Conservation (phyloP, 352 stramenopile genomes). For the Pythium apleroticum region DNA sequence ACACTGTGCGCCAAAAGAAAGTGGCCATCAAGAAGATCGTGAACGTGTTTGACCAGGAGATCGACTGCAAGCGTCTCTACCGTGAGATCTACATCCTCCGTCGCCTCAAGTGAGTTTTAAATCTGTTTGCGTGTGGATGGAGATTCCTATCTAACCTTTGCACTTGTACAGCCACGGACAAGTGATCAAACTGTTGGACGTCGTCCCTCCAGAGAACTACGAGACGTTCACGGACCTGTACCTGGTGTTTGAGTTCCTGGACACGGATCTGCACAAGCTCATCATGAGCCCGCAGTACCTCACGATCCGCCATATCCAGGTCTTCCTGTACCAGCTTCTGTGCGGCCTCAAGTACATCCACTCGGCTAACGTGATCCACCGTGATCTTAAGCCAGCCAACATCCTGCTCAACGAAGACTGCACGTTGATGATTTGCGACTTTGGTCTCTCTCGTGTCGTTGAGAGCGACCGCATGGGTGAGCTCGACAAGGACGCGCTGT, state of each 20-base stretch:
- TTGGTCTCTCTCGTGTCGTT: conserved; percentile 81
- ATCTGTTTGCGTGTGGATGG: background rate
- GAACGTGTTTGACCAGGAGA: conserved; percentile 87
- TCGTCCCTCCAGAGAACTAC: conserved; percentile 82
- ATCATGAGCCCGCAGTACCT: conserved; percentile 93
- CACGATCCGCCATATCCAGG: conserved; percentile 95
- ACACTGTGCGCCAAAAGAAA: conserved; percentile 75
- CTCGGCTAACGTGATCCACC: conserved; percentile 88
- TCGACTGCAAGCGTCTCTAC: conserved; percentile 87
- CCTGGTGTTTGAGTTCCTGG: conserved; percentile 92
- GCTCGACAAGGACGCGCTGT: conserved; percentile 63
- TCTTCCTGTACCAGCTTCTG: conserved; percentile 96
- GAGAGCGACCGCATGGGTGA: conserved; percentile 78
- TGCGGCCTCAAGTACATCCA: conserved; percentile 97
- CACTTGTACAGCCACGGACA: conserved; percentile 53
- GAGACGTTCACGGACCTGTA: conserved; percentile 90
- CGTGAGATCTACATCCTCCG: conserved; percentile 88
- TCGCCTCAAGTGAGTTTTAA: conserved; percentile 51
- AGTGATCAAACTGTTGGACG: conserved; percentile 82
- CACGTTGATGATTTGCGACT: conserved; percentile 87
- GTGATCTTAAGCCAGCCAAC: conserved; percentile 89
- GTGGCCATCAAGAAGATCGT: conserved; percentile 91
- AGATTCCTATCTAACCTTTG: conserved; percentile 3
- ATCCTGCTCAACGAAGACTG: conserved; percentile 88
- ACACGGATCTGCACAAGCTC: conserved; percentile 93